Percentiles rank a stretch among this genome's conserved stretches.
Conservation (phyloP, 805 yeast genomes). For the Kodamaea neixiangensis region DNA sequence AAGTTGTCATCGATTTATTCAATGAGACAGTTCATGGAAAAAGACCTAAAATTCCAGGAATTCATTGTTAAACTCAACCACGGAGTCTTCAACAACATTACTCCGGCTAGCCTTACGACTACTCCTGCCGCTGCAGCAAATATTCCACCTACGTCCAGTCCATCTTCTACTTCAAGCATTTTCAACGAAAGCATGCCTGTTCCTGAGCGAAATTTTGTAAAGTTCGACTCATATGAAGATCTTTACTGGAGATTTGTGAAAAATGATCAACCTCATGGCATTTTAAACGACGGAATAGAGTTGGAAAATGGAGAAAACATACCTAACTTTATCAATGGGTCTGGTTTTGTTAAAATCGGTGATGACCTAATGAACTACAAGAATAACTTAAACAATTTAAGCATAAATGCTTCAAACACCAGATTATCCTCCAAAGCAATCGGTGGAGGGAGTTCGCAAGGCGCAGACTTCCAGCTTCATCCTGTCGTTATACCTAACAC, state of each 20-base stretch:
- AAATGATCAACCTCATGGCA: constrained; percentile 25
- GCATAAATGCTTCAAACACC: constrained; percentile 16
- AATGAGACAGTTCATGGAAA: constrained; percentile 59
- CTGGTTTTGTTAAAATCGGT: constrained; percentile 38
- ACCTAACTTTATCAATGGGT: constrained; percentile 30
- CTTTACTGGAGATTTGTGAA: constrained; percentile 45
- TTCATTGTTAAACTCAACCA: constrained; percentile 21
- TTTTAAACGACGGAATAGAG: constrained; percentile 25
- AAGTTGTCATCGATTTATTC: constrained; percentile 54
- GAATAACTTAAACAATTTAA: constrained; percentile 21
- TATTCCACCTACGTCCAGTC: background rate
- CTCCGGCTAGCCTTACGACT: background rate
- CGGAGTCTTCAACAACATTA: constrained; percentile 9
- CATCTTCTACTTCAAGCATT: background rate
- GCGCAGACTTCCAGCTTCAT: constrained; percentile 1
- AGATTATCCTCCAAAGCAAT: constrained; percentile 1
- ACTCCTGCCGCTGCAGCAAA: background rate
- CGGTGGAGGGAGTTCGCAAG: background rate
- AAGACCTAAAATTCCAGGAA: constrained; percentile 47
- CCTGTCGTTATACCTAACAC: background rate
- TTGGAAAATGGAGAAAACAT: constrained; percentile 28
- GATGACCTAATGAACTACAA: constrained; percentile 31
- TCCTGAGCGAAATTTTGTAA: constrained; percentile 15
- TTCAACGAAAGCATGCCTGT: constrained; percentile 14
- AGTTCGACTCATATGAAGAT: constrained; percentile 34